These are phyloP conservation scores for Rostrohypoxylon terebratum DNA, from an alignment of 495 filamentous ascomycete species.

Conservation along the genomic window DNA sequence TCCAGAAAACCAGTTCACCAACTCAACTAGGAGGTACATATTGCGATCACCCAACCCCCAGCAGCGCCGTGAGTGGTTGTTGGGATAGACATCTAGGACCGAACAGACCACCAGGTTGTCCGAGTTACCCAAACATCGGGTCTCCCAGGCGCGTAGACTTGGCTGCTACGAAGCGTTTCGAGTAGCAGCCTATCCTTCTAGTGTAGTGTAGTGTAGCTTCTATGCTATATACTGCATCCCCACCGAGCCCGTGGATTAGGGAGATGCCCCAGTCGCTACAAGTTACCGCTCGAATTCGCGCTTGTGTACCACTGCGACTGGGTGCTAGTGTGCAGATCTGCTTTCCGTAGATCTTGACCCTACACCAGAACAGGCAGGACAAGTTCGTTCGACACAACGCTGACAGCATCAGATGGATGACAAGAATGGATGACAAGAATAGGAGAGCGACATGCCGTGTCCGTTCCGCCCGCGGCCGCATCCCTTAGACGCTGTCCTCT, in stretches of 20 bases:
- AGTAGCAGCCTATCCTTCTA: background rate
- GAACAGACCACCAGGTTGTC: slow-evolving; percentile 29
- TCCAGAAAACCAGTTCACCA: slow-evolving; percentile 8
- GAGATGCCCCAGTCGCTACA: slow-evolving; percentile 10
- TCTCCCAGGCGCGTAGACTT: slow-evolving; percentile 29
- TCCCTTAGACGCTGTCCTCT: slow-evolving; percentile 13
- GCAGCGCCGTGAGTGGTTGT: slow-evolving; percentile 19
- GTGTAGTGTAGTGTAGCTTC: slow-evolving; percentile 22
- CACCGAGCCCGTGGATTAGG: background rate
- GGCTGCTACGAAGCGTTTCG: slow-evolving; percentile 42
- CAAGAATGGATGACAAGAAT: slow-evolving; percentile 10
- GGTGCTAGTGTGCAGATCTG: slow-evolving; percentile 9
- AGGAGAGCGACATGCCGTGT: background rate
- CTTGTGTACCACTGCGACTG: slow-evolving; percentile 22
- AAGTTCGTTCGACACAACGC: slow-evolving; percentile 3
- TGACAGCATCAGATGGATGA: slow-evolving; percentile 17
- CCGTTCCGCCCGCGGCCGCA: slow-evolving; percentile 14
- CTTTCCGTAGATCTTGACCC: slow-evolving; percentile 17
- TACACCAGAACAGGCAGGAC: slow-evolving; percentile 3
- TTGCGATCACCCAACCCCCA: slow-evolving; percentile 37
- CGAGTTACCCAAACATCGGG: slow-evolving; percentile 24
- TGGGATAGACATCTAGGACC: slow-evolving; percentile 19
- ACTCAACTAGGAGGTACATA: slow-evolving; percentile 13
- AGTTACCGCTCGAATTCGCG: slow-evolving; percentile 12
- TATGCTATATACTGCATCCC: background rate